Evolutionary conservation across 768 basidiomycete genomes (phyloP), one percentile per base, ranked within the genome.

Genomic region (Leccinum boreale): DNA sequence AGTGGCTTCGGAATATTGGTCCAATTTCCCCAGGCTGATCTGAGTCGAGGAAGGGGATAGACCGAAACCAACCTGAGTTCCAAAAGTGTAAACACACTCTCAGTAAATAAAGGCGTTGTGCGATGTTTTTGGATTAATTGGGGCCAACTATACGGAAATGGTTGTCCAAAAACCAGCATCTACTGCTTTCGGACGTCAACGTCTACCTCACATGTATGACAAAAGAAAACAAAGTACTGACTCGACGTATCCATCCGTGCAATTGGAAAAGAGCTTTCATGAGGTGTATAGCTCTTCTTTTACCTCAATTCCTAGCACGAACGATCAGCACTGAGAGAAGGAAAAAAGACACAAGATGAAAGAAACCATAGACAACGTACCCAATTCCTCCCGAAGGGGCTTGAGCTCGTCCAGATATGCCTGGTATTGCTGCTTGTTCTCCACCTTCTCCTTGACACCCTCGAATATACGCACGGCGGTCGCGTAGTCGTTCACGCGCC

Each of bases 391-490:
- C 64, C 92, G 83, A 63, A 97, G 77, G 53, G 85, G 81, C 74
- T 90, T 92, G 65, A 97, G 81, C 76, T 98, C 96, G 14, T 91
- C 84, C 70, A 99, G 77, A 73, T 99, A 98, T 31, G 87, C 86
- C 78, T 93, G 79, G 71, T 98, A 98, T 77, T 98, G 97, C 57
- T 85, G 78, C 79, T 90, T 90, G 79, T 95, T 98, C 81, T 99
- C 97, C 49, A 97, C 94, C 81, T 99, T 98, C 77, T 94, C 94
- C 79, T 84, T 88, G 67, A 99, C 74, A 59, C 96, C 97, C 81
- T 98, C 96, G 68, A 98, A 92, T 65, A 98, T 83, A 60, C 97
- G 82, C 58, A 99, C 94, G 44, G 96, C 95, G 42, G 97, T 99
- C 45, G 96, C 88, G 74, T 91, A 98, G 82, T 98, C 95, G 76